phyloP scores from a whole-genome alignment of 2,329 filamentous ascomycete genomes.

The Epicoccum nigrum region DNA sequence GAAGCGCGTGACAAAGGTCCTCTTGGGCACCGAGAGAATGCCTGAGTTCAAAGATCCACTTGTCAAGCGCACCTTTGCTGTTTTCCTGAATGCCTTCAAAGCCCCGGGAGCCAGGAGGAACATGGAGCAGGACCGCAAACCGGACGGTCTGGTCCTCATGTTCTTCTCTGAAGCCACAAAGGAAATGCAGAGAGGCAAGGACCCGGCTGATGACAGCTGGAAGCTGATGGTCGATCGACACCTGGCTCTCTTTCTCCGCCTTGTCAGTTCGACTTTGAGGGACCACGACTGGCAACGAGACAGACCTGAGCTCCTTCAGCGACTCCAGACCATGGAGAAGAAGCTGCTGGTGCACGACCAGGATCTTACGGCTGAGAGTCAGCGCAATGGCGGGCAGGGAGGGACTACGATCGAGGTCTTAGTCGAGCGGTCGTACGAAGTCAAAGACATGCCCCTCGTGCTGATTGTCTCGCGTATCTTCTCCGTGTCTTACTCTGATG shows the following conservation, averaged over 20 bases:
- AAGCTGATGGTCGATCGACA: constrained; percentile 92
- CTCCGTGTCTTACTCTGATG: constrained; percentile 75
- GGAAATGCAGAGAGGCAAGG: constrained; percentile 79
- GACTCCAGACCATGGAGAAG: constrained; percentile 82
- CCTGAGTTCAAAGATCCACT: constrained; percentile 89
- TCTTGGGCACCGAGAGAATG: constrained; percentile 80
- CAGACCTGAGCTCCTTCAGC: constrained; percentile 79
- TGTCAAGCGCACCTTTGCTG: constrained; percentile 92
- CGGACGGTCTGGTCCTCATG: constrained; percentile 91
- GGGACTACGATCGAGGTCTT: constrained; percentile 78
- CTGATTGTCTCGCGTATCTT: constrained; percentile 87
- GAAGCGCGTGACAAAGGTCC: constrained; percentile 79
- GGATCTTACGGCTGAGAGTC: constrained; percentile 71
- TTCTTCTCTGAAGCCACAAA: constrained; percentile 96
- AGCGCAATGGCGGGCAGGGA: constrained; percentile 63
- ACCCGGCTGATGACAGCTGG: constrained; percentile 82
- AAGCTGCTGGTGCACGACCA: constrained; percentile 95
- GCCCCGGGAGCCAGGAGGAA: constrained; percentile 85
- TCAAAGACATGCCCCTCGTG: constrained; percentile 96
- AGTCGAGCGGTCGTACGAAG: constrained; percentile 84
- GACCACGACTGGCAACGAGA: constrained; percentile 86
- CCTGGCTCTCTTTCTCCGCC: constrained; percentile 88
- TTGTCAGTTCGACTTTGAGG: constrained; percentile 79
- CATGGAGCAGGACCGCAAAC: constrained; percentile 90
- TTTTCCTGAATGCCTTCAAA: constrained; percentile 92